Conservation (phyloP, 257 asterid genomes). For the Paraleonurus japonicus region DNA sequence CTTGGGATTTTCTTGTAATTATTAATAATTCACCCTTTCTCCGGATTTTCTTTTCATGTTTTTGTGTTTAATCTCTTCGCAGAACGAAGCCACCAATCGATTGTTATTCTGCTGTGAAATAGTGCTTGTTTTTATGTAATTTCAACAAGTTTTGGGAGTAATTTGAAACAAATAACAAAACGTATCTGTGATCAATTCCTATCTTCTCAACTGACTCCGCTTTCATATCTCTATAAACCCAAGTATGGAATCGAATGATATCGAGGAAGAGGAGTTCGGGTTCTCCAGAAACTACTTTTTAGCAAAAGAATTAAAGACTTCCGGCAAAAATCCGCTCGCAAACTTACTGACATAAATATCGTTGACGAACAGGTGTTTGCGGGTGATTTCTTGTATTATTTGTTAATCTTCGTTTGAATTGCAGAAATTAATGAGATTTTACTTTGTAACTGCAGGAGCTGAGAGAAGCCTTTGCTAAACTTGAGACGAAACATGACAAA, state of each 20-base stretch:
- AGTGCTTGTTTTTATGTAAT: neutral
- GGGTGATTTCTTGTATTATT: neutral
- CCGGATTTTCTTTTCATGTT: neutral
- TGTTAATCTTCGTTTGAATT: neutral
- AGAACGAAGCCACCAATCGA: neutral
- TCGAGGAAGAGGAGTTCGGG: constrained; percentile 80
- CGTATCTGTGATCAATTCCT: neutral
- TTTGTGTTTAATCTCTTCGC: neutral
- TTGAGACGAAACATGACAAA: constrained; percentile 77
- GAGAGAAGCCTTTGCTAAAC: constrained; percentile 60
- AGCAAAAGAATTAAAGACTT: constrained; percentile 71
- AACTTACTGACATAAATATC: constrained; percentile 59
- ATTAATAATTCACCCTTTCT: neutral
- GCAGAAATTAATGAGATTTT: neutral
- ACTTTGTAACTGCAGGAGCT: constrained; percentile 50
- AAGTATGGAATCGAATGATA: constrained; percentile 50
- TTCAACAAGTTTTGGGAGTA: neutral
- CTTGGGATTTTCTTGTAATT: neutral
- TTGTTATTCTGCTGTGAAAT: neutral
- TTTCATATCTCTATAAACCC: neutral
- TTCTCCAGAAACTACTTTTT: constrained; percentile 89
- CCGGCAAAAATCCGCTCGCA: constrained; percentile 63
- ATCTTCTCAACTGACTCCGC: neutral
- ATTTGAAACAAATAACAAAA: neutral
- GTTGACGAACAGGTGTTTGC: constrained; percentile 75